These are phyloP conservation scores for Nephromyces sp. DNA, from an alignment of 169 alveolate species.

Conservation along the genomic window DNA sequence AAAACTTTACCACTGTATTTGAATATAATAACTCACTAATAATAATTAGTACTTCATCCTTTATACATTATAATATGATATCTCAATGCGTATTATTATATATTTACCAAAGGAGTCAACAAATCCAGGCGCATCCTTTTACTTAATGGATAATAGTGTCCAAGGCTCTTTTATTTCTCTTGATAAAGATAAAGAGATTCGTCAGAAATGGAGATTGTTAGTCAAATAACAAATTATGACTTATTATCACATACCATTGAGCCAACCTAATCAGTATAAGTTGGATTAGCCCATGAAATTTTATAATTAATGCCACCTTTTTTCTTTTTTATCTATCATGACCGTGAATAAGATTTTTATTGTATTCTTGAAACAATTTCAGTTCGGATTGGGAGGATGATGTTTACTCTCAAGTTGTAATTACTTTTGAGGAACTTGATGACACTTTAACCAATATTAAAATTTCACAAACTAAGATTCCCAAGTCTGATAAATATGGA, in stretches of 20 bases:
- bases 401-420: not conserved
- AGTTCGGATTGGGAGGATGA: not conserved
- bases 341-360: no score
- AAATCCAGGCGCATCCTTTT: not conserved
- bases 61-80: no score
- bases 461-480: not conserved
- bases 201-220: not conserved
- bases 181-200: not conserved
- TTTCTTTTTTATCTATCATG: no score
- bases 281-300: no score
- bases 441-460: not conserved
- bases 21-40: no score
- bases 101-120: not conserved
- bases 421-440: not conserved
- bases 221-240: not conserved
- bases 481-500: not conserved
- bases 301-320: no score
- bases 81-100: no score
- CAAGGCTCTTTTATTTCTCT: not conserved
- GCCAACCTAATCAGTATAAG: no score
- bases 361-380: no score
- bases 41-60: no score
- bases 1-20: no score
- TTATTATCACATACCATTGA: no score
- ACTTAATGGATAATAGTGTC: not conserved